These are phyloP conservation scores for Nothophytophthora sp. DNA, from an alignment of 352 stramenopile genomes.

Conservation along the genomic window DNA sequence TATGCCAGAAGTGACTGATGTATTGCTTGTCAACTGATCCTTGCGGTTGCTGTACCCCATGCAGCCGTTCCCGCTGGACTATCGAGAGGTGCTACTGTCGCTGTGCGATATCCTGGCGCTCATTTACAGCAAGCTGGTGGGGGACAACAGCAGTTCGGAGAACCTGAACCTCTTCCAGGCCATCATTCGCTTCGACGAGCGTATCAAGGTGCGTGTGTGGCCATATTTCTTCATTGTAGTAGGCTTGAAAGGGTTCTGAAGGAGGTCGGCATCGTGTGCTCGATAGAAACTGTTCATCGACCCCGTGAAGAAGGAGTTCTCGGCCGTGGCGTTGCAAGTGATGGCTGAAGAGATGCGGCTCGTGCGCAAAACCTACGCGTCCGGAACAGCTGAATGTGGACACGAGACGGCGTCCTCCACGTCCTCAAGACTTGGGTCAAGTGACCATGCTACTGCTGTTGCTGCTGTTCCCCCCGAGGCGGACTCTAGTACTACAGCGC, in stretches of 20 bases:
- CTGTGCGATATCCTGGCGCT: slow-evolving; percentile 82
- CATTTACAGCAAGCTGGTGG: slow-evolving; percentile 83
- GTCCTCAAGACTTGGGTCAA: too few species aligned
- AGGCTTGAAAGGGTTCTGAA: too few species aligned
- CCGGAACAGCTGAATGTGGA: slow-evolving; percentile 5
- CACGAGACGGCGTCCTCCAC: neutral
- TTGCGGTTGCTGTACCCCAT: slow-evolving; percentile 3
- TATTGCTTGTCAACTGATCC: neutral
- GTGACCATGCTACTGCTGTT: too few species aligned
- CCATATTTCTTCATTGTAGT: neutral
- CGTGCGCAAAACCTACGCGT: slow-evolving; percentile 56
- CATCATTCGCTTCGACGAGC: slow-evolving; percentile 78
- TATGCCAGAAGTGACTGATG: neutral
- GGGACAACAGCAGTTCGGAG: slow-evolving; percentile 72
- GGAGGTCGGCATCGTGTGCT: neutral
- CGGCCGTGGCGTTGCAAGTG: slow-evolving; percentile 50
- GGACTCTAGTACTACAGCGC: too few species aligned
- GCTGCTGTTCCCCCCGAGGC: too few species aligned
- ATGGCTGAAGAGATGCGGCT: slow-evolving; percentile 59
- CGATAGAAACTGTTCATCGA: slow-evolving; percentile 85
- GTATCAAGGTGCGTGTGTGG: slow-evolving; percentile 60
- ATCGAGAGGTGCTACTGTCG: slow-evolving; percentile 79
- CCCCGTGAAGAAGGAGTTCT: slow-evolving; percentile 82
- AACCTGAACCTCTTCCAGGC: slow-evolving; percentile 78
- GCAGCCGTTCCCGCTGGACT: slow-evolving; percentile 81